Evolutionary conservation across 164 flowering plant species (phyloP).

Genomic region (Akebia trifoliata): DNA sequence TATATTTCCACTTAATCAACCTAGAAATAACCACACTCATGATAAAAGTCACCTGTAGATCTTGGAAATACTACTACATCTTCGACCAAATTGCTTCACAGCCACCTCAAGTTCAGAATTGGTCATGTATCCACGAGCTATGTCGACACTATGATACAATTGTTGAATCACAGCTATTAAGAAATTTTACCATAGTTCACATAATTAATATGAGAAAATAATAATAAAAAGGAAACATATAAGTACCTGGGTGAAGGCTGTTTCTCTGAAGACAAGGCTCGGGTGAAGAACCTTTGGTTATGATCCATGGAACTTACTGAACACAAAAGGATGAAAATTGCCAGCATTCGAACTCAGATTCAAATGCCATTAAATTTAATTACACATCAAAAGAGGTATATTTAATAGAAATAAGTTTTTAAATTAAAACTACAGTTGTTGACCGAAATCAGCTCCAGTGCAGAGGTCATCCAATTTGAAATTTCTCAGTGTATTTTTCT

Average conservation of each 20-base stretch:
- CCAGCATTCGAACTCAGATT: background rate
- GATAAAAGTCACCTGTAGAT: slow-evolving; percentile 65
- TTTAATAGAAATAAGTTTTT: too few relatives aligned
- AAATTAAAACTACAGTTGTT: too few relatives aligned
- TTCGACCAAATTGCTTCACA: slow-evolving; percentile 45
- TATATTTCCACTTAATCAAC: background rate
- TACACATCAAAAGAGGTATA: background rate
- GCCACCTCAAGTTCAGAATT: slow-evolving; percentile 73
- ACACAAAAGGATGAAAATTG: background rate
- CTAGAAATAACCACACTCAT: background rate
- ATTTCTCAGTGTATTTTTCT: background rate
- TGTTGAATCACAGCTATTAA: background rate
- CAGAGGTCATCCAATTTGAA: too few relatives aligned
- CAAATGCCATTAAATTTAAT: background rate
- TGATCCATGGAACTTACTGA: slow-evolving; percentile 16
- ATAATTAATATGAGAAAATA: too few relatives aligned
- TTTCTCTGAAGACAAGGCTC: slow-evolving; percentile 27
- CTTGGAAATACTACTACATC: slow-evolving; percentile 71
- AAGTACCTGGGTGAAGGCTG: slow-evolving; percentile 27
- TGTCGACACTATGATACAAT: slow-evolving; percentile 34
- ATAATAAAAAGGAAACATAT: background rate
- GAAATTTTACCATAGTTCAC: background rate
- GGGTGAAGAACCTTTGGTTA: slow-evolving; percentile 8
- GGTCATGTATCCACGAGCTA: slow-evolving; percentile 67
- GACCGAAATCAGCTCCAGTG: too few relatives aligned